A percentile compares a stretch with the other conserved stretches of the same genome.
phyloP scores from a whole-genome alignment of 179 eudicot genomes.

The Gypsophila paniculata region DNA sequence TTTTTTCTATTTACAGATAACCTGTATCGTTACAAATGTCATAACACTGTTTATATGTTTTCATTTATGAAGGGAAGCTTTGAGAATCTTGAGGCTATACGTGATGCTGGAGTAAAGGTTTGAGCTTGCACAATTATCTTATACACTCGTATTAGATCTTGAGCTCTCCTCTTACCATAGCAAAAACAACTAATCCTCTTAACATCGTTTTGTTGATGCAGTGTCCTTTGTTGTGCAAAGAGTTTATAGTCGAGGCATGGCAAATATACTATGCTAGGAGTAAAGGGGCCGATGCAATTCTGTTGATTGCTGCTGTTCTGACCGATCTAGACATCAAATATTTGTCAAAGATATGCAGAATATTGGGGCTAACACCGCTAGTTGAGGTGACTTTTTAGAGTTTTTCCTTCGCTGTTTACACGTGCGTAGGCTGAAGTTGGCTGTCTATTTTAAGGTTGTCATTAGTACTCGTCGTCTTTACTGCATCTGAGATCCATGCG shows the following conservation, averaged over 20 bases:
- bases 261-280: slow-evolving; percentile 81
- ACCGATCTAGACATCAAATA: slow-evolving; percentile 73
- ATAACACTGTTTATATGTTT: slow-evolving; percentile 26
- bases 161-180: not conserved
- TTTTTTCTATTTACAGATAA: slow-evolving; percentile 13
- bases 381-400: slow-evolving; percentile 60
- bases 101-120: slow-evolving; percentile 88
- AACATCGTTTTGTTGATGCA: slow-evolving; percentile 27
- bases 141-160: not conserved
- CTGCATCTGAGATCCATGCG: not conserved
- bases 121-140: slow-evolving; percentile 7
- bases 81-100: slow-evolving; percentile 78
- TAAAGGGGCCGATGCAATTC: slow-evolving; percentile 96
- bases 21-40: slow-evolving; percentile 51
- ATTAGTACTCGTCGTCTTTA: not conserved
- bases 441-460: not conserved
- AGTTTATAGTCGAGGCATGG: slow-evolving; percentile 88
- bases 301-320: slow-evolving; percentile 79
- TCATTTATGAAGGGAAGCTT: slow-evolving; percentile 62
- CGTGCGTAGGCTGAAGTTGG: not conserved
- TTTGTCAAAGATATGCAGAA: slow-evolving; percentile 68
- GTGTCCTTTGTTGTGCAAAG: slow-evolving; percentile 97
- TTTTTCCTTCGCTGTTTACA: not conserved
- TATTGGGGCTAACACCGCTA: slow-evolving; percentile 69
- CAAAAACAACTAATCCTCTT: not conserved